Evolutionary conservation across 2,329 filamentous ascomycete species (phyloP).

Genomic region (Penicillium sclerotigenum): DNA sequence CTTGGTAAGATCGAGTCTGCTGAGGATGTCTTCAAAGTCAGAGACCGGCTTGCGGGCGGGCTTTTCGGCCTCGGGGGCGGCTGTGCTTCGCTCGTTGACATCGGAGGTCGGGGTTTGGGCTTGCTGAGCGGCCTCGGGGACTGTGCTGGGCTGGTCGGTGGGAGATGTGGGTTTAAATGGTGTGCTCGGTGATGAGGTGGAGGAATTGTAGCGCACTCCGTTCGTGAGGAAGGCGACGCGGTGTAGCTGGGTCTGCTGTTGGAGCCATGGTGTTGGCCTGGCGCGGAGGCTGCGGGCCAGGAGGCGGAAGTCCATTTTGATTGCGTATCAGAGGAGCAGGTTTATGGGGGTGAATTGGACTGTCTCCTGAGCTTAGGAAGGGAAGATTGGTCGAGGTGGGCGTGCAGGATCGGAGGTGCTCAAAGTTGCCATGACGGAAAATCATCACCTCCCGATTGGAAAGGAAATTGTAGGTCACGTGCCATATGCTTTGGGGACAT

Average conservation of each 20-base stretch:
- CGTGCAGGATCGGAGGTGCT: not conserved
- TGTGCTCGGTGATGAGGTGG: constrained; percentile 10
- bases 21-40: constrained; percentile 35
- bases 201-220: constrained; percentile 26
- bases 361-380: not conserved
- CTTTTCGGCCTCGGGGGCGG: not conserved
- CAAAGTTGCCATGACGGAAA: constrained; percentile 15
- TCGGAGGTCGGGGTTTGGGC: constrained; percentile 13
- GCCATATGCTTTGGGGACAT: not conserved
- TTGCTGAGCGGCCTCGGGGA: not conserved
- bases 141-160: constrained; percentile 5
- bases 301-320: constrained; percentile 33
- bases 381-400: constrained; percentile 5
- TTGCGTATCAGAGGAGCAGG: not conserved
- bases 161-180: constrained; percentile 1
- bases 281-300: constrained; percentile 33
- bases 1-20: constrained; percentile 30
- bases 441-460: constrained; percentile 12
- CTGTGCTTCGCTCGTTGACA: constrained; percentile 23
- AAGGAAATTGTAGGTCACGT: constrained; percentile 29
- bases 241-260: constrained; percentile 18
- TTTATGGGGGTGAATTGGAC: not conserved
- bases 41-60: constrained; percentile 6
- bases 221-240: constrained; percentile 15
- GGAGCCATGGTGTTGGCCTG: constrained; percentile 29